Evolutionary conservation across 2,329 filamentous ascomycete species (phyloP), one percentile per base, ranked within the genome.

Genomic region (Aspergillus ustus): DNA sequence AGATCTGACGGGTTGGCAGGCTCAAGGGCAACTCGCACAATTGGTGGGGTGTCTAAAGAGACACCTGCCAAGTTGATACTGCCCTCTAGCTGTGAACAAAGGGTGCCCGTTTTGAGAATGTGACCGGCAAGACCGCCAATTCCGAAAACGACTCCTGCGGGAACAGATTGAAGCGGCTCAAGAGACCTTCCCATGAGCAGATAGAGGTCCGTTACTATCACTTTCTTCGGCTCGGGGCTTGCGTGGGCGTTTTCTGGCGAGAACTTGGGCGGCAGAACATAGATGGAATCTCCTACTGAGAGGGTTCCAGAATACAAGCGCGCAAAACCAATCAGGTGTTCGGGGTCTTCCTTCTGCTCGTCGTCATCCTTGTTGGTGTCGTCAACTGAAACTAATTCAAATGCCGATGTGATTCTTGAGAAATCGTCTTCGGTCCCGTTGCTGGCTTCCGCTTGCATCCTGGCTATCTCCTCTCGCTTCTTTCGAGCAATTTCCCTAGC

Each of bases 1-100:
- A 99, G 82, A 73, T 99, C 93, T 28, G 87, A 89, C 0, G 95
- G 95, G 75, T 95, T 96, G 59, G 88, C 89, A 0, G 95, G 95
- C 75, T 99, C 95, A n/a, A 99, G 82, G 0, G 95, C 93, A 20
- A 99, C 94, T 54, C 95, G 90, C 6, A 99, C 95, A 65, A 99
- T 99, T 1, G 95, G 95, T 57, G 94, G 90, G 4, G 90, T 91
- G 34, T 87, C 87, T 77, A 93, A 88, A 58, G 83, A 87, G 8
- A 98, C 88, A 65, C 94, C 94, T 0, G 93, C 95, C 56, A 99
- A 81, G 77, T 99, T 99, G 69, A 96, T 88, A 7, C 91, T 89
- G 17, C 95, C 95, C 52, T 92, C 89, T 0, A 96, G 81, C 66
- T 91, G 90, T 66, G 92, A 96, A 80, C 93, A 97, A 3, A 99